Percentiles rank a stretch among this genome's conserved stretches.
Conservation (phyloP, 140 eudicot genomes). For the Stevia rebaudiana region DNA sequence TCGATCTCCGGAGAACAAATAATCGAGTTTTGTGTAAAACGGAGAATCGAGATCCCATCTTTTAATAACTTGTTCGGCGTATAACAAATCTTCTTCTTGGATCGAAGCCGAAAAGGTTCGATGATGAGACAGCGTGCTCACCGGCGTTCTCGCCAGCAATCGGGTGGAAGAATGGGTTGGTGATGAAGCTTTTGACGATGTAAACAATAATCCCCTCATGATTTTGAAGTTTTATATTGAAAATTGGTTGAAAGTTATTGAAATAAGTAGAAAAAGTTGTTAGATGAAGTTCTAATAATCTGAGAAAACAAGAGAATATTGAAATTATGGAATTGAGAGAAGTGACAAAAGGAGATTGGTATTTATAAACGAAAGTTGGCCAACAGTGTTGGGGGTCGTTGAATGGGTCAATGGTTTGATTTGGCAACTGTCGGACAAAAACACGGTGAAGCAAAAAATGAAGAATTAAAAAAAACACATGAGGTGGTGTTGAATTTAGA, state of each 20-base stretch:
- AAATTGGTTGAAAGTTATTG: no score
- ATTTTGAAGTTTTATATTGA: neutral
- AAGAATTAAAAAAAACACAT: neutral
- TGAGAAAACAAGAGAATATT: neutral
- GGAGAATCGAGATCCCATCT: slow-evolving; percentile 42
- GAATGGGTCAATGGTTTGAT: neutral
- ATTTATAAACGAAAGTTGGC: slow-evolving; percentile 12
- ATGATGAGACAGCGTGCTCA: slow-evolving; percentile 26
- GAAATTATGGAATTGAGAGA: neutral
- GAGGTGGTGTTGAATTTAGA: neutral
- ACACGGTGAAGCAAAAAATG: slow-evolving; percentile 16
- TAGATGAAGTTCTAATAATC: no score
- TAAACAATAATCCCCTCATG: slow-evolving; percentile 27
- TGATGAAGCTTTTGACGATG: slow-evolving; percentile 40
- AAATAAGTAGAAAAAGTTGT: no score
- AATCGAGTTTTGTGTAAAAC: slow-evolving; percentile 18
- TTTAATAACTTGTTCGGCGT: slow-evolving; percentile 42
- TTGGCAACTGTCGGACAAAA: neutral
- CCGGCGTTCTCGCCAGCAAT: slow-evolving; percentile 24
- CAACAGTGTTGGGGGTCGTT: neutral
- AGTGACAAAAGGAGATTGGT: slow-evolving; percentile 4
- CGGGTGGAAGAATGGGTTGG: slow-evolving; percentile 25
- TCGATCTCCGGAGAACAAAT: slow-evolving; percentile 40
- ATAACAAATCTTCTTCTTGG: slow-evolving; percentile 51
- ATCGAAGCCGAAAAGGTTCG: slow-evolving; percentile 45